These are phyloP conservation scores for Petasospora fabianii DNA, from an alignment of 1,139 yeast species.

Conservation along the genomic window DNA sequence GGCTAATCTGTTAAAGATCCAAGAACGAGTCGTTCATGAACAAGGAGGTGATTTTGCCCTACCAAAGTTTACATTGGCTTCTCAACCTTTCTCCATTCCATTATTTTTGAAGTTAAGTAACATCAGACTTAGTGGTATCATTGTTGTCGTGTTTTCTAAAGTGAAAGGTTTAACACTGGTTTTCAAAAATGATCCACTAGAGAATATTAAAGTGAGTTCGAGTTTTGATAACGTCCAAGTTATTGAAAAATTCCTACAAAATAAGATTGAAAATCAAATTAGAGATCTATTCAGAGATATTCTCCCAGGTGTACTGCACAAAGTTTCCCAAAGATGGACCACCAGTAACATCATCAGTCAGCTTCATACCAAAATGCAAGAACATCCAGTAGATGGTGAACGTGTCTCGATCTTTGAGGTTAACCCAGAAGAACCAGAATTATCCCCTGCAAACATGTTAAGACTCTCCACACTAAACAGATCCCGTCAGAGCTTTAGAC, in stretches of 20 bases:
- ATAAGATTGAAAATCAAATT: conserved; percentile 78
- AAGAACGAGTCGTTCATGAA: conserved; percentile 48
- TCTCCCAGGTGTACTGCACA: conserved; percentile 75
- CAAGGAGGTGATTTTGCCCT: conserved; percentile 44
- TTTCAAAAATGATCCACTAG: conserved; percentile 84
- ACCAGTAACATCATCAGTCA: conserved; percentile 41
- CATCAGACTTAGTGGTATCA: conserved; percentile 73
- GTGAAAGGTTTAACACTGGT: conserved; percentile 83
- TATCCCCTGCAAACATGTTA: conserved; percentile 68
- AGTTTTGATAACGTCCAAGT: conserved; percentile 85
- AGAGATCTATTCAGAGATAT: conserved; percentile 80
- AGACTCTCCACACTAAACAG: conserved; percentile 68
- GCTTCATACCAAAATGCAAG: conserved; percentile 35
- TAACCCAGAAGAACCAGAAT: conserved; percentile 52
- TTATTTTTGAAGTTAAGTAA: conserved; percentile 72
- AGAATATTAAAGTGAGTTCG: conserved; percentile 74
- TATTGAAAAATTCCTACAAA: conserved; percentile 74
- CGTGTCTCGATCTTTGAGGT: conserved; percentile 41
- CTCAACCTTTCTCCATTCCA: conserved; percentile 72
- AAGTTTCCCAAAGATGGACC: conserved; percentile 70
- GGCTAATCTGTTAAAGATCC: conserved; percentile 78
- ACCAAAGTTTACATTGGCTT: conserved; percentile 65
- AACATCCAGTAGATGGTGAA: conserved; percentile 25
- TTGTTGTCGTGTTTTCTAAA: conserved; percentile 77
- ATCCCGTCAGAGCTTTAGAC: conserved; percentile 68